These are phyloP conservation scores for Apocynum venetum DNA, from an alignment of 257 asterid species.

Conservation along the genomic window DNA sequence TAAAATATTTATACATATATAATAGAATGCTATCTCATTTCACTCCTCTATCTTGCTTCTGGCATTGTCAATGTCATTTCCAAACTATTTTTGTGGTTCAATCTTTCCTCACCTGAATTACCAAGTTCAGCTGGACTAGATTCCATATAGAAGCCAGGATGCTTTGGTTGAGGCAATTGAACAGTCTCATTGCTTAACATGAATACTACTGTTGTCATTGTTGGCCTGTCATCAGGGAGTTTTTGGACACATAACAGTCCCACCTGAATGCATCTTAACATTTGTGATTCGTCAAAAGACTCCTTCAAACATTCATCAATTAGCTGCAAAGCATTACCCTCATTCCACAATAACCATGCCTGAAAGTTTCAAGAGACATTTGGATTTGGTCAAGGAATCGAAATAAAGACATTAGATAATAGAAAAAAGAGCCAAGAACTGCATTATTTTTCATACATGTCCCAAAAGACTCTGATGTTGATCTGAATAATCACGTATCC, in stretches of 20 bases:
- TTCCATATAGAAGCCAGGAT: slow-evolving; percentile 30
- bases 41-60: slow-evolving; percentile 16
- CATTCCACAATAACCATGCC: slow-evolving; percentile 31
- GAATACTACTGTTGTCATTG: slow-evolving; percentile 19
- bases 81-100: not conserved
- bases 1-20: too few species aligned
- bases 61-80: slow-evolving; percentile 9
- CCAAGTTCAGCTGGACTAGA: slow-evolving; percentile 1
- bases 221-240: slow-evolving; percentile 27
- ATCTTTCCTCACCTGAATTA: slow-evolving; percentile 4
- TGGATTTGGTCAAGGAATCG: not conserved
- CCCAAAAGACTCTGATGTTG: slow-evolving; percentile 27
- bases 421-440: not conserved
- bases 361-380: not conserved
- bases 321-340: slow-evolving; percentile 12
- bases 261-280: slow-evolving; percentile 21
- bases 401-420: not conserved
- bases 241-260: slow-evolving; percentile 26
- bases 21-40: too few species aligned
- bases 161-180: slow-evolving; percentile 25
- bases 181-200: slow-evolving; percentile 27
- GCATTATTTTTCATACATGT: slow-evolving; percentile 16
- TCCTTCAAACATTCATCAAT: slow-evolving; percentile 23
- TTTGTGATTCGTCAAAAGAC: slow-evolving; percentile 12
- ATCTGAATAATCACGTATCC: slow-evolving; percentile 8